A percentile compares a stretch with the other conserved stretches of the same genome.
phyloP scores from a whole-genome alignment of 2,329 filamentous ascomycete species.

The Macrophomina pseudophaseolina region DNA sequence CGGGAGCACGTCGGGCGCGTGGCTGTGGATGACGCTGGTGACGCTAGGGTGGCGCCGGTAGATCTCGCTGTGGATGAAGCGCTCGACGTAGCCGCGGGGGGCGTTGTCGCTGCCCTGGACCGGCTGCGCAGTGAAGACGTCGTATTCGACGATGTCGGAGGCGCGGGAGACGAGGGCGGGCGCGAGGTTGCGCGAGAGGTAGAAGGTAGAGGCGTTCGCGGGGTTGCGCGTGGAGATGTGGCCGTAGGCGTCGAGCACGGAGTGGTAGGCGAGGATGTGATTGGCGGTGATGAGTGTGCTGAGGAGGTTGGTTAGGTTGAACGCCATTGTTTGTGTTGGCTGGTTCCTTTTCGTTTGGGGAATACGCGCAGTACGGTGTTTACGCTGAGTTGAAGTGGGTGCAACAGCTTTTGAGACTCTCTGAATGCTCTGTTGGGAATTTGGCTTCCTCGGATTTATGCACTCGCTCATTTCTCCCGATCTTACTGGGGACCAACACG shows the following conservation, averaged over 20 bases:
- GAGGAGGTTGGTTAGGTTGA: not conserved
- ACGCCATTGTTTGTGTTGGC: not conserved
- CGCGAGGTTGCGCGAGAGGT: conserved; percentile 50
- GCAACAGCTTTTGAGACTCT: too few relatives aligned
- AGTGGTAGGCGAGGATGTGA: conserved; percentile 59
- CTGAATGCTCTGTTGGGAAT: too few relatives aligned
- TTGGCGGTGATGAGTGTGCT: conserved; percentile 50
- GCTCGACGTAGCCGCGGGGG: conserved; percentile 31
- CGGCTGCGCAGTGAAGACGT: conserved; percentile 46
- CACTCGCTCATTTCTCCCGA: too few relatives aligned
- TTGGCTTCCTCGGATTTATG: too few relatives aligned
- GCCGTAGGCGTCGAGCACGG: conserved; percentile 60
- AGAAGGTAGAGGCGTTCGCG: conserved; percentile 51
- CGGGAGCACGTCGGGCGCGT: too few relatives aligned
- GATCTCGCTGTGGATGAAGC: too few relatives aligned
- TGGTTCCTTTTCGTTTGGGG: too few relatives aligned
- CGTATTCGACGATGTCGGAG: conserved; percentile 52
- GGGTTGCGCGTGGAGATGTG: conserved; percentile 61
- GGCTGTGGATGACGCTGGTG: too few relatives aligned
- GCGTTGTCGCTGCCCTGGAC: conserved; percentile 38
- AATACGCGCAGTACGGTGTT: too few relatives aligned
- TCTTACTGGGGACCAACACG: too few relatives aligned
- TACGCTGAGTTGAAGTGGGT: too few relatives aligned
- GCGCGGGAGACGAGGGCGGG: conserved; percentile 50
- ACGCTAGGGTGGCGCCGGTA: too few relatives aligned